These are phyloP conservation scores for Dryadomyces quercivorus DNA, from an alignment of 2,329 filamentous ascomycete genomes.

Conservation along the genomic window DNA sequence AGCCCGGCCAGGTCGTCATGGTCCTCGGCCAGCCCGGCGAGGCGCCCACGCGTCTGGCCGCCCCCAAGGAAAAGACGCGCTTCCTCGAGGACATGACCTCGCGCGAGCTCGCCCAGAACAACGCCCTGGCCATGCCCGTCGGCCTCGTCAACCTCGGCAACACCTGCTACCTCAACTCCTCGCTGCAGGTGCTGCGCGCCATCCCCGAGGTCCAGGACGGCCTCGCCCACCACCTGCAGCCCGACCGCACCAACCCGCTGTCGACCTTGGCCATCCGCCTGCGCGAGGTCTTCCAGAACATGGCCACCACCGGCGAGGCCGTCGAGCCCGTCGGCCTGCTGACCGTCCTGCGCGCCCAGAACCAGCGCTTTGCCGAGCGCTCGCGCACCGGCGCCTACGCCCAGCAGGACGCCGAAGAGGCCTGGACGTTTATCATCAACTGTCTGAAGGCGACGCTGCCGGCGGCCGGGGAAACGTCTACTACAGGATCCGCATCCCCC, in stretches of 20 bases:
- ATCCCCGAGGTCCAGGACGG: constrained; percentile 85
- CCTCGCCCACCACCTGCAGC: constrained; percentile 45
- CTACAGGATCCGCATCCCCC: neutral
- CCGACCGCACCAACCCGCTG: constrained; percentile 13
- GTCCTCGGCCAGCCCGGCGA: constrained; percentile 88
- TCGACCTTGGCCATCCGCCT: constrained; percentile 64
- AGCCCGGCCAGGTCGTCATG: constrained; percentile 78
- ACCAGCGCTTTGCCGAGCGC: constrained; percentile 87
- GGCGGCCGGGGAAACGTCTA: neutral
- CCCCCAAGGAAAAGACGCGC: constrained; percentile 70
- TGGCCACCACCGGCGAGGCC: constrained; percentile 81
- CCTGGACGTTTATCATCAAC: constrained; percentile 89
- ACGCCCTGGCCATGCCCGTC: constrained; percentile 66
- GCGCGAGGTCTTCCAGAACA: constrained; percentile 73
- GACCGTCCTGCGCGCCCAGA: constrained; percentile 62
- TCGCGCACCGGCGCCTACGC: constrained; percentile 78
- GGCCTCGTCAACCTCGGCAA: constrained; percentile 90
- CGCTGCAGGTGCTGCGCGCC: constrained; percentile 76
- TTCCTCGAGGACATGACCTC: constrained; percentile 98
- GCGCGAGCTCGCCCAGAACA: constrained; percentile 72
- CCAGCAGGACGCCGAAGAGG: constrained; percentile 98
- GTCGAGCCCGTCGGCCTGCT: constrained; percentile 77
- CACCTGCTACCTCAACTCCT: constrained; percentile 97
- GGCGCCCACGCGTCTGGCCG: constrained; percentile 45
- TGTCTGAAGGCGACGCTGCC: constrained; percentile 70